Conservation (phyloP, 352 stramenopile species). For the Phytophthora fragariae region DNA sequence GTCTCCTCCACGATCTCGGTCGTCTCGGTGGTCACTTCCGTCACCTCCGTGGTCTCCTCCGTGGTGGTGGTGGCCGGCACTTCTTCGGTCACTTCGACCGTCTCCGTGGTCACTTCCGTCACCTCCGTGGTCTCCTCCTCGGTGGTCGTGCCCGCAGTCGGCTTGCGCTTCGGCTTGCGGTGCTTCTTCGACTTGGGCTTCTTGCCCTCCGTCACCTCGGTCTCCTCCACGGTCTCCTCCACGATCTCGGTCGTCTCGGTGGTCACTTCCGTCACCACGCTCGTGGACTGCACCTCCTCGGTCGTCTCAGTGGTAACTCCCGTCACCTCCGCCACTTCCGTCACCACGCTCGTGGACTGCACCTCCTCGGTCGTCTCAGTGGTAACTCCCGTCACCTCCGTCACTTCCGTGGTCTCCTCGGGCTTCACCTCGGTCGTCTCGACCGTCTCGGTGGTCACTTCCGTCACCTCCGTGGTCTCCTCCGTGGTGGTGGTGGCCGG, state of each 20-base stretch:
- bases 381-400: too few relatives aligned
- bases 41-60: not conserved
- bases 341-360: too few relatives aligned
- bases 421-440: too few relatives aligned
- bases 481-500: not conserved
- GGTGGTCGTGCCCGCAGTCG: not conserved
- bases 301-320: not conserved
- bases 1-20: not conserved
- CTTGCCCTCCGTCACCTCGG: slow-evolving; percentile 10
- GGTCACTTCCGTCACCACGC: too few relatives aligned
- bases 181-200: slow-evolving; percentile 12
- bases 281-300: too few relatives aligned
- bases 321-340: not conserved
- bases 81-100: not conserved
- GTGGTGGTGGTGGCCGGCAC: not conserved
- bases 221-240: slow-evolving; percentile 8
- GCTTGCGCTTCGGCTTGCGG: slow-evolving; percentile 3
- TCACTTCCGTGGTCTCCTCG: too few relatives aligned
- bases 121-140: not conserved
- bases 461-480: slow-evolving; percentile 12
- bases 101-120: slow-evolving; percentile 1
- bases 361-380: too few relatives aligned
- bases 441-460: not conserved
- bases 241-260: slow-evolving; percentile 2
- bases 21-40: not conserved